Evolutionary conservation across 2,329 filamentous ascomycete species (phyloP).

Genomic region (Drechslerella dactyloides): DNA sequence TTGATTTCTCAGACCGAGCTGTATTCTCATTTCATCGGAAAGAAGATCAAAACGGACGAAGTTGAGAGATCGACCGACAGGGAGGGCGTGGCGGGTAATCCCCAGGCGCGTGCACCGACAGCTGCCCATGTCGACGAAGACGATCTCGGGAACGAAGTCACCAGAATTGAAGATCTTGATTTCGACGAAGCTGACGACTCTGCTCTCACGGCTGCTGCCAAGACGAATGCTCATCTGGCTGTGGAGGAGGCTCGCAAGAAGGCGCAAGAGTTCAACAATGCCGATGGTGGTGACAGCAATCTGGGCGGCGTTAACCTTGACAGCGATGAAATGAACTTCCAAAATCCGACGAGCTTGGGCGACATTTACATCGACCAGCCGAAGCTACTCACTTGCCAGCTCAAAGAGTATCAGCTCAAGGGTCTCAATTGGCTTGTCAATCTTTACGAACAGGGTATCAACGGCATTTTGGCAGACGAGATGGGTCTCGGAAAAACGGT

Average conservation of each 20-base stretch:
- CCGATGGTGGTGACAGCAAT: conserved; percentile 55
- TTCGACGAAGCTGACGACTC: conserved; percentile 95
- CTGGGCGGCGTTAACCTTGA: conserved; percentile 60
- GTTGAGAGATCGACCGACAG: conserved; percentile 89
- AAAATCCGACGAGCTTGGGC: conserved; percentile 93
- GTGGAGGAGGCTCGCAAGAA: conserved; percentile 93
- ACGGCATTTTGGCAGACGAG: conserved; percentile 96
- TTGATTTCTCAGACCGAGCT: conserved; percentile 98
- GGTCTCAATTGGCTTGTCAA: conserved; percentile 99
- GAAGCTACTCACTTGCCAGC: conserved; percentile 86
- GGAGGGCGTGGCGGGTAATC: conserved; percentile 61
- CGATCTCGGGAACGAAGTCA: conserved; percentile 72
- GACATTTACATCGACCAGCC: conserved; percentile 94
- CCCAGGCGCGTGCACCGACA: background rate
- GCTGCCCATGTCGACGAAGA: conserved; percentile 56
- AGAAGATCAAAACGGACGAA: conserved; percentile 98
- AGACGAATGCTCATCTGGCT: conserved; percentile 94
- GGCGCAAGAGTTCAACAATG: conserved; percentile 82
- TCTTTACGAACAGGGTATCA: conserved; percentile 98
- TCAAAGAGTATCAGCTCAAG: conserved; percentile 99
- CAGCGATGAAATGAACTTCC: conserved; percentile 98
- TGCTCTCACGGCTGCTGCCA: conserved; percentile 78
- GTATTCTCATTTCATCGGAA: conserved; percentile 98
- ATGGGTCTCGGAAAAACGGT: conserved; percentile 99
- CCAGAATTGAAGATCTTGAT: conserved; percentile 90